Conservation (phyloP, 2,329 filamentous ascomycete species). For the Cadophora gregata region DNA sequence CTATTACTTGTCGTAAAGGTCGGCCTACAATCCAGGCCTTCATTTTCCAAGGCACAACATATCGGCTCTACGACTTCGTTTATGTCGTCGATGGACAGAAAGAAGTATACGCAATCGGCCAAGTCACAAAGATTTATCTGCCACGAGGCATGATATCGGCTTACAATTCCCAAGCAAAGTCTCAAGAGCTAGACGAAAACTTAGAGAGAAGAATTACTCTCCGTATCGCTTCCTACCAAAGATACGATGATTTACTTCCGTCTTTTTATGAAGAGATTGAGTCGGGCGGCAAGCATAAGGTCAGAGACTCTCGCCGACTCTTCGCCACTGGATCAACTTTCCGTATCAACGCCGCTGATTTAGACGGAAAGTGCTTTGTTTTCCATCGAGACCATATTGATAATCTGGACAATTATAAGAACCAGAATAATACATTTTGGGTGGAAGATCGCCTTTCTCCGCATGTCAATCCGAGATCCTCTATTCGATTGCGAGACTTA, state of each 20-base stretch:
- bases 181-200: background rate
- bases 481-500: background rate
- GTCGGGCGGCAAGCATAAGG: background rate
- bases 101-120: constrained; percentile 27
- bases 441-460: constrained; percentile 17
- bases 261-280: background rate
- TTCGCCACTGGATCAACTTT: constrained; percentile 6
- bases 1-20: background rate
- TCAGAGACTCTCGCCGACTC: constrained; percentile 29
- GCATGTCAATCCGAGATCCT: background rate
- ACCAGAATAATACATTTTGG: constrained; percentile 33
- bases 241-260: constrained; percentile 20
- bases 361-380: constrained; percentile 34
- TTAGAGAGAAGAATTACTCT: background rate
- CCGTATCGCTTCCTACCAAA: constrained; percentile 16
- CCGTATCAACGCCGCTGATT: background rate
- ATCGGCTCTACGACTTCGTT: constrained; percentile 28
- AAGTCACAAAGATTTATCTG: constrained; percentile 20
- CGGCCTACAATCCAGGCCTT: background rate
- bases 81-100: constrained; percentile 18
- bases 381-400: constrained; percentile 26
- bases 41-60: background rate
- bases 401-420: constrained; percentile 31
- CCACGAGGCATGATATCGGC: background rate
- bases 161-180: background rate